Evolutionary conservation across 2,329 filamentous ascomycete genomes (phyloP), one percentile per base, ranked within the genome.

Genomic region (Fonsecaea monophora): DNA sequence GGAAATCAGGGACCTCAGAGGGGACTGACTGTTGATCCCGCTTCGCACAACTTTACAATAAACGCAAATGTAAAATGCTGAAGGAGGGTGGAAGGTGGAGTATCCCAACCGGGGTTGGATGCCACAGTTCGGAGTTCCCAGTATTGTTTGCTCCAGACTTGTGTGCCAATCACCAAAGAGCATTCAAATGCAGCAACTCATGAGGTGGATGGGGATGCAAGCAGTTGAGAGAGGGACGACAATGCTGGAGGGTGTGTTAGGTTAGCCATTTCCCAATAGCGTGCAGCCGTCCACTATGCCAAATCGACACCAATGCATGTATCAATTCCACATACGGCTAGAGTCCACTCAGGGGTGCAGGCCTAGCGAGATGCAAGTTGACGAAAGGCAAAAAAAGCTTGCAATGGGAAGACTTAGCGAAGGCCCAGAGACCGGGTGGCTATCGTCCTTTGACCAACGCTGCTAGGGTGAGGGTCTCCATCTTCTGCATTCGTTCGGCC

Each of bases 81-180:
- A 50, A 38, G 53, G 35, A 34, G 38, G 25, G 48, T 45, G 53
- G 35, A 38, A 15, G 58, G 62, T 64, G 57, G 61, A 57, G 53
- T 38, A 53, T 50, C 32, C 50, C 61, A 55, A 38, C 64, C 48
- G 50, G 50, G 32, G 42, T 56, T 30, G 50, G 35, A 54, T 60
- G 25, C 40, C 35, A 58, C 60, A 18, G 30, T 18, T 64, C 35
- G 55, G 59, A 62, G 45, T 42, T 42, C 53, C 60, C 56, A 48
- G 54, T 37, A 65, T 65, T 65, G 57, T 65, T 60, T 65, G 63
- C 50, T 65, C 37, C 60, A 42, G 25, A 50, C 21, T 25, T 25
- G 45, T 57, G 64, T 53, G 37, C 63, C 60, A 53, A 66, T 64
- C 64, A 60, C 64, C 62, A 21, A n/a, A 58, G 37, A 64, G 60